A percentile compares a stretch with the other conserved stretches of the same genome.
phyloP scores from a whole-genome alignment of 208 protist species.

The Balamuthia mandrillaris region DNA sequence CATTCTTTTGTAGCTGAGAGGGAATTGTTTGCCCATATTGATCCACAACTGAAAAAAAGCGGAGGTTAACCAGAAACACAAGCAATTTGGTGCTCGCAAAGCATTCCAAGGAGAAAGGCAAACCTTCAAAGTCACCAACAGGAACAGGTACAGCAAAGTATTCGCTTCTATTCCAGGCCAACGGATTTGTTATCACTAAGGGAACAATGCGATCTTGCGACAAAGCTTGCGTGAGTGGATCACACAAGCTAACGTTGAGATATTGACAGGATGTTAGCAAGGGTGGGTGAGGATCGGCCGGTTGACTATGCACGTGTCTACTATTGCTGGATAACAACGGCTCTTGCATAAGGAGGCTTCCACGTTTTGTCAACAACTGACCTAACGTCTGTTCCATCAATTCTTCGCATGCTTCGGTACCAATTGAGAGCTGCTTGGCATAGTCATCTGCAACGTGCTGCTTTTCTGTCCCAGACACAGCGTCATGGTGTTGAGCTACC shows the following conservation, averaged over 20 bases:
- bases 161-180: conserved; percentile 12
- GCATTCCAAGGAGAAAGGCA: neutral
- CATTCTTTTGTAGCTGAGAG: neutral
- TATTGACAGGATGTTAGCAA: neutral
- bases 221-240: neutral
- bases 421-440: neutral
- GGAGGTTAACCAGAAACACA: too few species aligned
- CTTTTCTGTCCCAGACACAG: conserved; percentile 54
- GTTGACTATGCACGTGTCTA: too few species aligned
- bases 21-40: neutral
- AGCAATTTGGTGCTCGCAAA: too few species aligned
- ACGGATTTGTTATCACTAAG: conserved; percentile 1
- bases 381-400: too few species aligned
- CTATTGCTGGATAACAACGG: too few species aligned
- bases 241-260: conserved; percentile 24
- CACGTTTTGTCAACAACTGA: too few species aligned
- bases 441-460: conserved; percentile 31
- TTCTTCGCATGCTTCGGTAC: too few species aligned
- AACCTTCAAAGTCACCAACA: neutral
- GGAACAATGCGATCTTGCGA: neutral
- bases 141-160: conserved; percentile 23
- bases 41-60: too few species aligned
- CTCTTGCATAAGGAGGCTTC: too few species aligned
- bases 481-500: conserved; percentile 63
- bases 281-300: too few species aligned